Evolutionary conservation across 106 monocot genomes (phyloP).

Genomic region (Platanthera guangdongensis): DNA sequence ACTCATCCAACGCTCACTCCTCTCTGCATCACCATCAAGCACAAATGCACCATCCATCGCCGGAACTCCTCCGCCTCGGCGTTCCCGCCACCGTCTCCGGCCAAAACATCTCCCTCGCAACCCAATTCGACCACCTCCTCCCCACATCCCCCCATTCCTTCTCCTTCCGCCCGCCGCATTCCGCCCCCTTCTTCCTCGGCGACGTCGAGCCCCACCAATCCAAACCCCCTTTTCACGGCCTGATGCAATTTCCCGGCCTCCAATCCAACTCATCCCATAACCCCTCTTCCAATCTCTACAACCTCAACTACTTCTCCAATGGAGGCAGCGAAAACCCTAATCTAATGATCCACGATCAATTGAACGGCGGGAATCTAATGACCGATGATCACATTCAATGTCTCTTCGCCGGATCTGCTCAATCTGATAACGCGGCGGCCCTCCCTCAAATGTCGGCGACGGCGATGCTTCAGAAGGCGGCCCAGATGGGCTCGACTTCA

Average conservation of each 20-base stretch:
- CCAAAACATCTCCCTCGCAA: no score
- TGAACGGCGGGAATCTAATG: constrained; percentile 10
- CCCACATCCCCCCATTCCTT: constrained; percentile 1
- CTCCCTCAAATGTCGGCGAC: constrained; percentile 95
- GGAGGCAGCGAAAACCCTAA: constrained; percentile 7
- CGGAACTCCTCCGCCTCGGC: constrained; percentile 5
- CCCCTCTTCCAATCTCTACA: constrained; percentile 13
- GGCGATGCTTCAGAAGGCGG: constrained; percentile 80
- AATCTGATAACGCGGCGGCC: constrained; percentile 15
- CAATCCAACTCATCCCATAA: constrained; percentile 3
- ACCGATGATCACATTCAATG: constrained; percentile 3
- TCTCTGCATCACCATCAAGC: constrained; percentile 7
- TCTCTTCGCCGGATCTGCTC: constrained; percentile 28
- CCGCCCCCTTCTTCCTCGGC: constrained; percentile 13
- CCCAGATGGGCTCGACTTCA: constrained; percentile 65
- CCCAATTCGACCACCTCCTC: constrained; percentile 9
- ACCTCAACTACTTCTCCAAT: constrained; percentile 35
- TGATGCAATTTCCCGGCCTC: constrained; percentile 31
- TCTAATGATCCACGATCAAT: constrained; percentile 31
- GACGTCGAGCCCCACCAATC: neutral
- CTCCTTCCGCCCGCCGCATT: constrained; percentile 11
- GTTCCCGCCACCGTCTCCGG: neutral
- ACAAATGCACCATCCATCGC: neutral
- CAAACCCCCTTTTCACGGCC: constrained; percentile 15
- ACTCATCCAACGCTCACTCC: neutral